Conservation (phyloP, 1,284 basidiomycete species). For the Leucocoprinus gongylophorus region DNA sequence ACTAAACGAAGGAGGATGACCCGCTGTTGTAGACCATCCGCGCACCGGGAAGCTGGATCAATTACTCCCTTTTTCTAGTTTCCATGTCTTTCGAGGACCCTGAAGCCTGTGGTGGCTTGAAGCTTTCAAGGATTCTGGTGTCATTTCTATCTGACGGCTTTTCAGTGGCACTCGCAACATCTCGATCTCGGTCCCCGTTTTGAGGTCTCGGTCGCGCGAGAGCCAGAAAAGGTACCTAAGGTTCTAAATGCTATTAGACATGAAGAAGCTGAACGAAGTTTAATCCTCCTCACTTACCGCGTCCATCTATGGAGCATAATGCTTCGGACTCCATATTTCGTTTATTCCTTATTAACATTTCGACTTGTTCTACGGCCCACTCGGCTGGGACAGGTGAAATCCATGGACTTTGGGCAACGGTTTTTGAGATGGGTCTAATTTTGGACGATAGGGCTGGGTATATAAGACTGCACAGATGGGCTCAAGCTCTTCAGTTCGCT, state of each 20-base stretch:
- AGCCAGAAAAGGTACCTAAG: neutral
- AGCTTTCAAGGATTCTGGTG: neutral
- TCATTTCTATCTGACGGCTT: neutral
- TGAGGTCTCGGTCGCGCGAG: conserved; percentile 6
- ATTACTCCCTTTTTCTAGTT: neutral
- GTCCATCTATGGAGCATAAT: neutral
- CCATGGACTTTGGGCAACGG: conserved; percentile 6
- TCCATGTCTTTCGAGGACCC: neutral
- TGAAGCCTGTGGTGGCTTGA: neutral
- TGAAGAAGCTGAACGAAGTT: conserved; percentile 3
- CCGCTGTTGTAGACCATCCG: neutral
- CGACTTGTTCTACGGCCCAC: conserved; percentile 1
- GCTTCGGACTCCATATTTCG: neutral
- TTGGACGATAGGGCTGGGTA: neutral
- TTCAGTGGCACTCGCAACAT: neutral
- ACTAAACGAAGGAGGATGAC: neutral
- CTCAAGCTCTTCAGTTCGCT: conserved; percentile 2
- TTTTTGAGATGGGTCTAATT: neutral
- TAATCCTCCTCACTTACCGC: neutral
- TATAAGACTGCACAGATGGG: neutral
- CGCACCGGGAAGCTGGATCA: neutral
- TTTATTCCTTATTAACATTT: neutral
- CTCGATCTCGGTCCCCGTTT: neutral
- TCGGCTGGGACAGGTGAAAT: neutral
- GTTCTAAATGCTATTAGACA: conserved; percentile 8